Conservation (phyloP, 805 yeast species). For the Saccharomycopsis sp. region DNA sequence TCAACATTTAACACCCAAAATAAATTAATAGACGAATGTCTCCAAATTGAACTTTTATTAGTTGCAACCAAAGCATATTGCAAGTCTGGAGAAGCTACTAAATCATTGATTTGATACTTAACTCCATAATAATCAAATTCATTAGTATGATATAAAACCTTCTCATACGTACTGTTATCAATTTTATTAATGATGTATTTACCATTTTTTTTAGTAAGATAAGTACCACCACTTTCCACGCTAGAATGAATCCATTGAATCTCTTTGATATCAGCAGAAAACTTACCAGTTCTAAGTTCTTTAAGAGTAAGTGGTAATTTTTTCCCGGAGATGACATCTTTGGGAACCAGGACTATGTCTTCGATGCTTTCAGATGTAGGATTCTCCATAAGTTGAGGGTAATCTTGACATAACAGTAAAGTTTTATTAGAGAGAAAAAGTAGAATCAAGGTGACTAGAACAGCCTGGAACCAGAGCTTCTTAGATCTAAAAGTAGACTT, state of each 20-base stretch:
- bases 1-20: constrained; percentile 33
- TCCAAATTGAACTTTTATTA: constrained; percentile 48
- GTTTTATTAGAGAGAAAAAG: too few species aligned
- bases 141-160: constrained; percentile 32
- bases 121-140: constrained; percentile 30
- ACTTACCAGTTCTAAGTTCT: constrained; percentile 43
- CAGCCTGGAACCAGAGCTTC: too few species aligned
- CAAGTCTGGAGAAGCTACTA: constrained; percentile 61
- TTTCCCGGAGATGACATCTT: too few species aligned
- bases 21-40: constrained; percentile 37
- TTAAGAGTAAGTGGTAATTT: too few species aligned
- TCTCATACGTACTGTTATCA: constrained; percentile 30
- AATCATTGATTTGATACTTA: constrained; percentile 37
- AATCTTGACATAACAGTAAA: too few species aligned
- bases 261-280: constrained; percentile 39
- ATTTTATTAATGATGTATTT: constrained; percentile 40
- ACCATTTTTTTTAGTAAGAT: constrained; percentile 37
- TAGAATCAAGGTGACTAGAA: too few species aligned
- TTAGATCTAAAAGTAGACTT: too few species aligned
- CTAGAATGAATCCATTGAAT: constrained; percentile 59
- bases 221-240: constrained; percentile 53
- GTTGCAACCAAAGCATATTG: constrained; percentile 48
- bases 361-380: too few species aligned
- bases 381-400: too few species aligned
- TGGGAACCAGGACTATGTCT: too few species aligned